Evolutionary conservation across 2,329 filamentous ascomycete species (phyloP).

Genomic region (Pleurostoma richardsiae): DNA sequence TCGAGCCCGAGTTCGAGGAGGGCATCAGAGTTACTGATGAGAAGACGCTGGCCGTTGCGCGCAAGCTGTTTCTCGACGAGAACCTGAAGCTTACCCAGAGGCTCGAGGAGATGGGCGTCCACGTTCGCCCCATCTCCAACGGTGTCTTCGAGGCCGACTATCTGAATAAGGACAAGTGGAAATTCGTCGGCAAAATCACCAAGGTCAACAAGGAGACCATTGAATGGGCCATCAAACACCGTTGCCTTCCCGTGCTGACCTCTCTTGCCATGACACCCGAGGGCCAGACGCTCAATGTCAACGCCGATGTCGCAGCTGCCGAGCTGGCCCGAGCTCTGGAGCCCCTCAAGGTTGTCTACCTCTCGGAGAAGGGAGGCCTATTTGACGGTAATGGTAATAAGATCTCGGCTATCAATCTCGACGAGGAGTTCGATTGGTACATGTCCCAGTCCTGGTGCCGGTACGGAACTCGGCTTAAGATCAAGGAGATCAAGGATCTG

Average conservation of each 20-base stretch:
- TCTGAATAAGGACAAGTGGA: constrained; percentile 92
- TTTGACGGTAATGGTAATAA: constrained; percentile 92
- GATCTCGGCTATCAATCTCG: constrained; percentile 95
- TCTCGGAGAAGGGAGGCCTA: constrained; percentile 96
- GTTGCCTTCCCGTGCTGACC: constrained; percentile 88
- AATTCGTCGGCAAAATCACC: constrained; percentile 92
- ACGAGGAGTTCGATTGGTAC: constrained; percentile 89
- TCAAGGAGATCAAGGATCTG: constrained; percentile 94
- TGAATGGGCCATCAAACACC: constrained; percentile 83
- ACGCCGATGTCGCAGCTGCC: constrained; percentile 92
- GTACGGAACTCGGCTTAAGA: constrained; percentile 93
- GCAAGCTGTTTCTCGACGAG: constrained; percentile 91
- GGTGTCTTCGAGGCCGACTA: constrained; percentile 93
- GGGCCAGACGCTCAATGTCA: constrained; percentile 93
- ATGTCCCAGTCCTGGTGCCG: constrained; percentile 95
- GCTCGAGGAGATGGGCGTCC: constrained; percentile 83
- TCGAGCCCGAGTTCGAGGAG: constrained; percentile 94
- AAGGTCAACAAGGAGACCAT: constrained; percentile 87
- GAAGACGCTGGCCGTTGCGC: constrained; percentile 85
- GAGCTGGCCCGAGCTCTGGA: constrained; percentile 85
- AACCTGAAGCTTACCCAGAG: constrained; percentile 90
- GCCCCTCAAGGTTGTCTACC: constrained; percentile 94
- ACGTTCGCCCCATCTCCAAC: constrained; percentile 80
- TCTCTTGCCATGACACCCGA: constrained; percentile 94
- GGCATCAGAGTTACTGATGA: constrained; percentile 93